Evolutionary conservation across 768 basidiomycete genomes (phyloP).

Genomic region (Xerocomellus dryophilus): DNA sequence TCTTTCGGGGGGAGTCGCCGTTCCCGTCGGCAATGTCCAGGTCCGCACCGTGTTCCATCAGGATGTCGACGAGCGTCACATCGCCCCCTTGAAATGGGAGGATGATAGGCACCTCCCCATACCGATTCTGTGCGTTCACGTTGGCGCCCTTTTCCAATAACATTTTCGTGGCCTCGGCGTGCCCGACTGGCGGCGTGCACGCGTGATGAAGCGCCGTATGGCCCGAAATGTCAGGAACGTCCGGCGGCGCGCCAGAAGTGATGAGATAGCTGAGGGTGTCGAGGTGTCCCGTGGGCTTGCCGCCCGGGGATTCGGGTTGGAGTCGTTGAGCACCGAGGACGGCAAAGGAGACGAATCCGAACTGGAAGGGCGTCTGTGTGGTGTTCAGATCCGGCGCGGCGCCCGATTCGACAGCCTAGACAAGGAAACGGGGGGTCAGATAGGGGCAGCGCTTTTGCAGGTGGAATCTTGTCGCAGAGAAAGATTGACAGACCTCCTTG

Average conservation of each 20-base stretch:
- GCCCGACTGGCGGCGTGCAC: constrained; percentile 27
- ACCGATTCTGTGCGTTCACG: constrained; percentile 47
- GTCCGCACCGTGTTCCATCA: constrained; percentile 51
- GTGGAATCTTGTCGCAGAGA: background rate
- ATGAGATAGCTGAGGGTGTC: constrained; percentile 43
- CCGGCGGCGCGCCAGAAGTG: constrained; percentile 37
- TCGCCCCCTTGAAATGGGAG: constrained; percentile 35
- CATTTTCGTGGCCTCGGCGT: constrained; percentile 34
- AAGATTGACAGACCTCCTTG: constrained; percentile 16
- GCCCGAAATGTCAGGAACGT: constrained; percentile 45
- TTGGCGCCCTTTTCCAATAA: constrained; percentile 49
- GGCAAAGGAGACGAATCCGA: constrained; percentile 41
- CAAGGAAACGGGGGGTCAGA: background rate
- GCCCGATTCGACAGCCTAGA: constrained; percentile 27
- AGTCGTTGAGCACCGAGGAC: constrained; percentile 43
- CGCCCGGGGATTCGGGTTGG: constrained; percentile 4
- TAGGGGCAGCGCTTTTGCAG: too few species aligned
- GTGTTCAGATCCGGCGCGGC: constrained; percentile 37
- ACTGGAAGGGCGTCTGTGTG: constrained; percentile 42
- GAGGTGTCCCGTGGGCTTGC: constrained; percentile 22
- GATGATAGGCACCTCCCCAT: constrained; percentile 44
- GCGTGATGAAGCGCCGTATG: constrained; percentile 51
- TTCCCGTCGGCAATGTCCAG: constrained; percentile 41
- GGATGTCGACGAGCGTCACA: constrained; percentile 36
- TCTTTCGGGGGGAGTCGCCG: constrained; percentile 31